Evolutionary conservation across 305 asterid genomes (phyloP), one percentile per base, ranked within the genome.

Genomic region (Fraxinus platypoda): DNA sequence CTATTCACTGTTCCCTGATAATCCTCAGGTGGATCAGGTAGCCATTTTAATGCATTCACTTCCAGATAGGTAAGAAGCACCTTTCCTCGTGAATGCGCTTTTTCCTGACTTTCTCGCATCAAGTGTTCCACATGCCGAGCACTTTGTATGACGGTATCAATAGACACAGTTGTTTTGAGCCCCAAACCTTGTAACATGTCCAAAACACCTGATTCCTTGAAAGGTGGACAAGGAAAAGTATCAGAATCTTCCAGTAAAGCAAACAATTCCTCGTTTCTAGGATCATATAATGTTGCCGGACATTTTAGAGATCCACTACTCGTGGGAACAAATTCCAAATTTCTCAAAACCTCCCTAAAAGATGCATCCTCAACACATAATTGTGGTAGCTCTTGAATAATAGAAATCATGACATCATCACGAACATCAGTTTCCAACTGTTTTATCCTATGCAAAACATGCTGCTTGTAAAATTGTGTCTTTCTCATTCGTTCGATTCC

Each of bases 101-200:
- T 85, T 80, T 91, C 91, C 80, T 87, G 96, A 85, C 88, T 86
- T 76, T 85, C 88, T 78, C 91, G 91, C 94, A 92, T 91, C 64
- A 93, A 84, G 76, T 38, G 89, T 83, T 95, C 99, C 88, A 95
- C 93, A 43, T 87, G 91, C 74, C 92, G 95, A 68, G 99, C 99
- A 90, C 98, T 88, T 83, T 90, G 90, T 89, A 94, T 78, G 82
- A 95, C 91, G 74, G 98, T 89, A 87, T 91, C 99, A 84, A 89
- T 38, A 82, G 99, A 91, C 74, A 90, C 98, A 73, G 92, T 84
- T 86, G 94, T 91, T 89, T 92, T 94, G 75, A 95, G 98, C 84
- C 99, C 99, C 93, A 95, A 88, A 86, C 95, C 90, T 81, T 91
- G 97, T 86, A 95, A 87, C 94, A 94, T 92, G 83, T 94, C 99